These are phyloP conservation scores for Ustilago cynodontis DNA, from an alignment of 1,284 basidiomycete genomes.

Conservation along the genomic window DNA sequence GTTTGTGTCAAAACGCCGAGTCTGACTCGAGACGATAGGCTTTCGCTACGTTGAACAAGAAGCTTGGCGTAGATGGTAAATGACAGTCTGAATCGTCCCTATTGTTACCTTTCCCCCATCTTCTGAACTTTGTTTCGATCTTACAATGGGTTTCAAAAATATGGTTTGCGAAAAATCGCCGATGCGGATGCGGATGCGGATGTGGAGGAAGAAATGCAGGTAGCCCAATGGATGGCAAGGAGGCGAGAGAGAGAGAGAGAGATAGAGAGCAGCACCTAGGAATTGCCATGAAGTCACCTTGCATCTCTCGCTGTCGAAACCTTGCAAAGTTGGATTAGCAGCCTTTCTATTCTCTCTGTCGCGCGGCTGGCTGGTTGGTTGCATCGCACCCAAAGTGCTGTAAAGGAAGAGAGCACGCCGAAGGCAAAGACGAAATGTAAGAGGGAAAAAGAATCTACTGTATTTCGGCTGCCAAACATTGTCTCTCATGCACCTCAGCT, in stretches of 20 bases:
- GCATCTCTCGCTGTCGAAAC: conserved; percentile 3
- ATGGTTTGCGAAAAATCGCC: background rate
- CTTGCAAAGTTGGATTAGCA: too few species aligned
- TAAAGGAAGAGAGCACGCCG: background rate
- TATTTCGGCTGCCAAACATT: background rate
- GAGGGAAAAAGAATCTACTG: background rate
- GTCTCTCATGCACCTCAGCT: conserved; percentile 13
- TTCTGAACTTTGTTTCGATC: background rate
- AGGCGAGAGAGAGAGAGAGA: background rate
- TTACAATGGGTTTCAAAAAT: background rate
- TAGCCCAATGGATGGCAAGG: background rate
- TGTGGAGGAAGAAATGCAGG: background rate
- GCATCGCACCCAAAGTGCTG: background rate
- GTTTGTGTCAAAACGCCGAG: too few species aligned
- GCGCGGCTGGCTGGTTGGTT: too few species aligned
- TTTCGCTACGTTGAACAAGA: too few species aligned
- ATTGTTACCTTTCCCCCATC: too few species aligned
- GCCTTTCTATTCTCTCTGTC: too few species aligned
- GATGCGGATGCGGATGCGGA: background rate
- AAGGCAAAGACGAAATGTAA: background rate
- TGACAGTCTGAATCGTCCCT: too few species aligned
- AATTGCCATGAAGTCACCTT: conserved; percentile 17
- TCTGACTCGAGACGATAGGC: too few species aligned
- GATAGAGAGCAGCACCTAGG: background rate
- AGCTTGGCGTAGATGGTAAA: too few species aligned